Base-by-base conservation (phyloP, 805 yeast species). In the Pichia phayaonensis region DNA sequence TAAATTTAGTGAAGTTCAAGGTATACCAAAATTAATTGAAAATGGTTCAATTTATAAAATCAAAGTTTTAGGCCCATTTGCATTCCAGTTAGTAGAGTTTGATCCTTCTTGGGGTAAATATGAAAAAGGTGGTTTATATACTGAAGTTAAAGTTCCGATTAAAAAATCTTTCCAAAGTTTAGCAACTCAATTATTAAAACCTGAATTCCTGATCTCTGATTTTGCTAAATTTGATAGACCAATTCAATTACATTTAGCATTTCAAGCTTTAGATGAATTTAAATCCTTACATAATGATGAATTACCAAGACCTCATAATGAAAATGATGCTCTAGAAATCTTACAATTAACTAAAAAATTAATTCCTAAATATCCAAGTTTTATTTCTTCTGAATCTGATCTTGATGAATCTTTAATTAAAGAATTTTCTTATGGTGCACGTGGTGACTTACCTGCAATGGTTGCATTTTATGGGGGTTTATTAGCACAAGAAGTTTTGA, bases 191-290 rank as follows among this genome's bases (percentile, higher is more conserved):
- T 69, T 94, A 55, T 64, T 69, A n/a, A 68, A 72, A 15, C 99
- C 99, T 5, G 97, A 88, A 62, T 85, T 72, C 61, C 64, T 86
- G 40, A 75, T 77, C 54, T 82, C 97, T 16, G 99, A 94, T 66
- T 94, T 81, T 66, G 97, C 97, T 52, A 94, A 94, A 68, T 85
- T 92, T 59, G 97, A 89, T 61, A 83, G 96, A 62, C 94, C 97
- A 16, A 78, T 84, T 22, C 96, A 88, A 70, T 78, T 86, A 56
- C 99, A 94, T 66, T 69, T 92, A 56, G 99, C 94, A 2, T 90
- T 90, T 77, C 88, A 87, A 69, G 97, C 96, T 4, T 73, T 94
- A 50, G 83, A 86, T 50, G 83, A 81, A 50, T 94, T 90, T 69
- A 76, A 77, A 58, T 72, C 75, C 27, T 75, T 72, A 58, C 79